phyloP scores from a whole-genome alignment of 371 early-diverging fungal genomes.

The Rhizopus delemar region DNA sequence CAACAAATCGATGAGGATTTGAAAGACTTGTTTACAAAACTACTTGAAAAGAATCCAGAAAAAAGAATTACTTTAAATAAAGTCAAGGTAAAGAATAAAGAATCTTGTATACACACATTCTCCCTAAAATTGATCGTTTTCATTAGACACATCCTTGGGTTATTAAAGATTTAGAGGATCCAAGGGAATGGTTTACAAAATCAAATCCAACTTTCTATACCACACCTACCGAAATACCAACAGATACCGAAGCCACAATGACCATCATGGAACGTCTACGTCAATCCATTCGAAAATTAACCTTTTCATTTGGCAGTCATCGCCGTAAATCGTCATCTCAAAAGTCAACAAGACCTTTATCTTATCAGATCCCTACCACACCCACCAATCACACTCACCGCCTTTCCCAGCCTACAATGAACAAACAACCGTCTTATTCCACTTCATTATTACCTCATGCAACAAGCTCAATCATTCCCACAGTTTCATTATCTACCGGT shows the following conservation, averaged over 20 bases:
- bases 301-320: conserved; percentile 20
- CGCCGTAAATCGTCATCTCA: conserved; percentile 7
- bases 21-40: conserved; percentile 66
- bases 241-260: conserved; percentile 24
- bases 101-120: too few relatives aligned
- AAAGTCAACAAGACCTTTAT: conserved; percentile 8
- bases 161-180: conserved; percentile 66
- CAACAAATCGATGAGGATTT: conserved; percentile 31
- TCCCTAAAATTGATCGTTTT: not conserved
- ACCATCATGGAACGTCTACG: conserved; percentile 37
- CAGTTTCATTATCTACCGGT: conserved; percentile 26
- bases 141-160: conserved; percentile 85
- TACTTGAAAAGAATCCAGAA: conserved; percentile 86
- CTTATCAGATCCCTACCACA: conserved; percentile 13
- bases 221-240: conserved; percentile 15
- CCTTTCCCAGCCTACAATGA: conserved; percentile 17
- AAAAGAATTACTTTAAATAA: conserved; percentile 82
- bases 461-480: conserved; percentile 23
- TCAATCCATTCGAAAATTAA: conserved; percentile 25
- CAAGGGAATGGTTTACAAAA: conserved; percentile 43
- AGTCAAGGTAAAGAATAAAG: conserved; percentile 65
- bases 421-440: conserved; percentile 24
- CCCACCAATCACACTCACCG: conserved; percentile 8
- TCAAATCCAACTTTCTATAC: conserved; percentile 40
- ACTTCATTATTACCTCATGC: conserved; percentile 24